Percentiles rank a stretch among this genome's conserved stretches.
Conservation (phyloP, 1,284 basidiomycete genomes). For the Marasmius sp. region DNA sequence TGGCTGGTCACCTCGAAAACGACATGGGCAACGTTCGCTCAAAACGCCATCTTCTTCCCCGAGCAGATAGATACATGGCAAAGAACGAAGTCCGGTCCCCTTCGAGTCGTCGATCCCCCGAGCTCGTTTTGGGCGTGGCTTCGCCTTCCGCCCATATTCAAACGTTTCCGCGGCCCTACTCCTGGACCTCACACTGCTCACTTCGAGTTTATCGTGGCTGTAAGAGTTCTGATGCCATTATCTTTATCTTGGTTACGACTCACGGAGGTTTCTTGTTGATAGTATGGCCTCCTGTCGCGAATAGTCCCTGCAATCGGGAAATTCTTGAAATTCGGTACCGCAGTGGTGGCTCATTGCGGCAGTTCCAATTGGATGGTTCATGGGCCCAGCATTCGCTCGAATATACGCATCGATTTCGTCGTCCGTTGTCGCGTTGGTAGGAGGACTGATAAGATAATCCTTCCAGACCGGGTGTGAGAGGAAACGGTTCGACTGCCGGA, state of each 20-base stretch:
- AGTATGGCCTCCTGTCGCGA: constrained; percentile 8
- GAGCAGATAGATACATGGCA: constrained; percentile 19
- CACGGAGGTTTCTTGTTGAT: background rate
- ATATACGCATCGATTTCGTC: constrained; percentile 14
- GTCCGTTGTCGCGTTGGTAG: constrained; percentile 6
- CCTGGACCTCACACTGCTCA: constrained; percentile 18
- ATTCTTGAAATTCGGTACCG: constrained; percentile 8
- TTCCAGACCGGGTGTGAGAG: constrained; percentile 15
- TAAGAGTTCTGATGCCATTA: background rate
- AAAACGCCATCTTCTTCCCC: constrained; percentile 15
- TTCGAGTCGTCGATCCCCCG: constrained; percentile 18
- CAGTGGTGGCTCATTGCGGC: constrained; percentile 11
- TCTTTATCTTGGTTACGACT: background rate
- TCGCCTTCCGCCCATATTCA: constrained; percentile 17
- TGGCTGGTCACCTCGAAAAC: constrained; percentile 20
- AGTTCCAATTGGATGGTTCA: constrained; percentile 15
- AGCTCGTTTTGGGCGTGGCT: constrained; percentile 22
- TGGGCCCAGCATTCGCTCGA: constrained; percentile 9
- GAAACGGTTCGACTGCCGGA: constrained; percentile 15
- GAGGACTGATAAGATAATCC: constrained; percentile 13
- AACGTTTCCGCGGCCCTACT: constrained; percentile 15
- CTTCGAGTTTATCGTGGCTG: constrained; percentile 20
- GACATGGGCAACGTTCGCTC: constrained; percentile 17
- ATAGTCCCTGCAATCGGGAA: constrained; percentile 8
- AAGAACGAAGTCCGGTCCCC: constrained; percentile 17